Evolutionary conservation across 2,329 filamentous ascomycete species (phyloP), one percentile per base, ranked within the genome.

Genomic region (Esteya vermicola): DNA sequence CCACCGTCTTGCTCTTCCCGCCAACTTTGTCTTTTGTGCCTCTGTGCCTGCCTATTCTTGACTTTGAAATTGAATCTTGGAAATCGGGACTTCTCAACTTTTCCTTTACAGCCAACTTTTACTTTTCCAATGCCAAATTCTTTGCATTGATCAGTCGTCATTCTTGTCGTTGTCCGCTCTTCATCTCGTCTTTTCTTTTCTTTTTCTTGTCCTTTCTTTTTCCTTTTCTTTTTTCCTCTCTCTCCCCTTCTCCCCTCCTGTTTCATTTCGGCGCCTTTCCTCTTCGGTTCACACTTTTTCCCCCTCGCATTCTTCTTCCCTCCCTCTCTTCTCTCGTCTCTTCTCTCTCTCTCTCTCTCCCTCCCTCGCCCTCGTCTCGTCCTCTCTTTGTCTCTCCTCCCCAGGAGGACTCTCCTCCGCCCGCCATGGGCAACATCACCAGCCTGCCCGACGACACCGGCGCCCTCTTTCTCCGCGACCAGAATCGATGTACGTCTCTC

Each of bases 381-480:
- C 19, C 13, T 38, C 31, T 35, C n/a, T 16, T 22, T 33, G 23
- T 33, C 35, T 13, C 26, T 25, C 39, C 20, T 25, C 27, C 9
- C 31, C 18, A 20, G 13, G 31, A 19, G 16, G 33, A 9, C 22
- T 28, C 28, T 13, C 18, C 12, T 19, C 38, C 34, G 40, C 41
- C 43, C 47, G 72, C 62, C 59, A 98, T 98, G 91, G 91, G 91
- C 57, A 86, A 82, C 67, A 79, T 95, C 62, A 80, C 77, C 60
- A 95, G 88, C 69, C 82, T 78, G 62, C 78, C 80, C 54, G 88
- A 93, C 53, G 88, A 95, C 54, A 83, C 78, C 57, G 72, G 76
- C 51, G 64, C 75, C 52, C 67, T 96, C 57, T 93, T 82, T 59
- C 68, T 96, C 57, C 81, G 83, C 65, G 91, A 98, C 58, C 91